Percentiles rank a stretch among this genome's conserved stretches.
phyloP scores from a whole-genome alignment of 192 early-diverging fungal genomes.

The Pilobolus umbonatus region DNA sequence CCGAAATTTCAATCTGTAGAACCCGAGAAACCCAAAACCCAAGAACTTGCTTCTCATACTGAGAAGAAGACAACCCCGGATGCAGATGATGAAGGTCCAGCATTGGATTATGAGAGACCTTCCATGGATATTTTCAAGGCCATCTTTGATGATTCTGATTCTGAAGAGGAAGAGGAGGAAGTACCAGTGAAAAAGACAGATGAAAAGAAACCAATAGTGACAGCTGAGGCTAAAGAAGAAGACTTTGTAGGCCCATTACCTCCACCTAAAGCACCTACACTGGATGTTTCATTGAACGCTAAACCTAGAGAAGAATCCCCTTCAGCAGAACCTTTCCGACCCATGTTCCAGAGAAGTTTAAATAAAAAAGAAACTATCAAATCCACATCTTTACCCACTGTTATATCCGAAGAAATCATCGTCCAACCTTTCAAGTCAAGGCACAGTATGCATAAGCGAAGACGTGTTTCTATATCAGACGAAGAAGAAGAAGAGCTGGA shows the following conservation, averaged over 20 bases:
- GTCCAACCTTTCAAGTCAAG: constrained; percentile 22
- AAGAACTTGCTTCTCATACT: neutral
- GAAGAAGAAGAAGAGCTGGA: neutral
- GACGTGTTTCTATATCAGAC: constrained; percentile 7
- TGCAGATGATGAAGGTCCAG: constrained; percentile 6
- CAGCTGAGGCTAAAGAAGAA: neutral
- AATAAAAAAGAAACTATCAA: constrained; percentile 1
- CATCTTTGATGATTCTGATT: constrained; percentile 64
- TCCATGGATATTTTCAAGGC: constrained; percentile 85
- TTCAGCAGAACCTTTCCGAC: constrained; percentile 22
- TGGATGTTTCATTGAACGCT: constrained; percentile 1
- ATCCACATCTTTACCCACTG: neutral
- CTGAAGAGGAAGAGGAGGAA: constrained; percentile 55
- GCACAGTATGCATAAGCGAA: neutral
- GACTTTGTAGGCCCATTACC: constrained; percentile 14
- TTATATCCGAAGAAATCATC: constrained; percentile 24
- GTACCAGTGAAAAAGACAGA: constrained; percentile 29
- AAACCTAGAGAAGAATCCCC: neutral
- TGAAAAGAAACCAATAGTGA: neutral
- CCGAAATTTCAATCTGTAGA: constrained; percentile 17
- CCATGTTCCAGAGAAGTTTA: constrained; percentile 26
- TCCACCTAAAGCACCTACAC: constrained; percentile 7
- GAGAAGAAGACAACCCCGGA: constrained; percentile 2
- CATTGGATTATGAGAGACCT: constrained; percentile 48
- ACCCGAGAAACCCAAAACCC: constrained; percentile 17